Conservation (phyloP, 2,329 filamentous ascomycete genomes). For the Hypoxylon sp. region DNA sequence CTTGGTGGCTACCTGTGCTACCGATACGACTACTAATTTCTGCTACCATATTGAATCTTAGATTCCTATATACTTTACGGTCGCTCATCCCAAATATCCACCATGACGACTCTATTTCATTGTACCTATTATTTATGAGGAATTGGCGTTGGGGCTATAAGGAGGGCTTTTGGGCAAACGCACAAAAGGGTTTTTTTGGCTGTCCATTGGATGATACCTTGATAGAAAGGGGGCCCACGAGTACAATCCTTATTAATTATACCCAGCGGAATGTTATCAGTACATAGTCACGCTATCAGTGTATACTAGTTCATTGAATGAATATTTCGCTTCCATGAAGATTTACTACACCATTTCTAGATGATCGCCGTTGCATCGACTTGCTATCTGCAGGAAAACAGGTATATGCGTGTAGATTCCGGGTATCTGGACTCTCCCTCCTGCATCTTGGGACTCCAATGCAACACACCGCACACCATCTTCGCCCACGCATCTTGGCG, state of each 20-base stretch:
- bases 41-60: neutral
- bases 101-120: slow-evolving; percentile 3
- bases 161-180: slow-evolving; percentile 8
- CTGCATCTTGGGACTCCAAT: slow-evolving; percentile 10
- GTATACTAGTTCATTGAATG: slow-evolving; percentile 12
- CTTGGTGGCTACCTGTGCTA: slow-evolving; percentile 53
- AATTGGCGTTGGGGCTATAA: slow-evolving; percentile 22
- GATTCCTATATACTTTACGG: neutral
- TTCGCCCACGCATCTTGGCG: neutral
- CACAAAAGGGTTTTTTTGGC: slow-evolving; percentile 12
- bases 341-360: neutral
- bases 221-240: slow-evolving; percentile 24
- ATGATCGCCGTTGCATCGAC: slow-evolving; percentile 27
- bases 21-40: slow-evolving; percentile 53
- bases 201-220: slow-evolving; percentile 26
- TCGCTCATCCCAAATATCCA: neutral
- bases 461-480: slow-evolving; percentile 24
- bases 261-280: slow-evolving; percentile 26
- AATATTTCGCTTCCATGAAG: slow-evolving; percentile 6
- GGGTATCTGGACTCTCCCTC: slow-evolving; percentile 5
- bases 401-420: neutral
- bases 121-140: slow-evolving; percentile 21
- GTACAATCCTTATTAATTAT: slow-evolving; percentile 36
- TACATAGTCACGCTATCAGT: slow-evolving; percentile 26
- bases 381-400: slow-evolving; percentile 1